Conservation (phyloP, 2,329 filamentous ascomycete species). For the Pseudogymnoascus sp. region DNA sequence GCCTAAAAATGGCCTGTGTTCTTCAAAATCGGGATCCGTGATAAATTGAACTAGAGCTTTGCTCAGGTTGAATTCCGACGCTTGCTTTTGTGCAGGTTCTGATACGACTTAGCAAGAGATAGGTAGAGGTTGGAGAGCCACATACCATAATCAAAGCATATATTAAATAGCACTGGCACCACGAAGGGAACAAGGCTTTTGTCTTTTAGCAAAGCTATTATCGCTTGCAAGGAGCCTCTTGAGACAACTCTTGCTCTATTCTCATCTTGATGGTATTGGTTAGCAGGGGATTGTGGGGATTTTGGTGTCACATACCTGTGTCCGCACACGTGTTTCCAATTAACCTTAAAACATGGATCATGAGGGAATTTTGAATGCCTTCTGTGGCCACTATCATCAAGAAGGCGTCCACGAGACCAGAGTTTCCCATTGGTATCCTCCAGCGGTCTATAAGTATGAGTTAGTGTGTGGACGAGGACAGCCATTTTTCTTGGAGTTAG, state of each 20-base stretch:
- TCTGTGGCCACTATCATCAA: slow-evolving; percentile 38
- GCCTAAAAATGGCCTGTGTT: slow-evolving; percentile 38
- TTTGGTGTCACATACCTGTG: slow-evolving; percentile 35
- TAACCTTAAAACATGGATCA: slow-evolving; percentile 48
- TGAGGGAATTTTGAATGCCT: slow-evolving; percentile 36
- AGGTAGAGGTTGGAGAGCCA: slow-evolving; percentile 15
- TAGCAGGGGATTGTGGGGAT: slow-evolving; percentile 13
- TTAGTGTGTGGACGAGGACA: slow-evolving; percentile 16
- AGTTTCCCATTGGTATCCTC: slow-evolving; percentile 50
- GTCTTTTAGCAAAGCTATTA: slow-evolving; percentile 41
- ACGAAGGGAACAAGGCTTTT: slow-evolving; percentile 45
- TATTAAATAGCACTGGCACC: slow-evolving; percentile 55
- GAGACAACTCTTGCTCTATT: slow-evolving; percentile 51
- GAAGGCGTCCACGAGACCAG: slow-evolving; percentile 51
- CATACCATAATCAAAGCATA: slow-evolving; percentile 57
- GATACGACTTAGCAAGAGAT: not conserved
- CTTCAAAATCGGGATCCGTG: slow-evolving; percentile 36
- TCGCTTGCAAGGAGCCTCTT: slow-evolving; percentile 38
- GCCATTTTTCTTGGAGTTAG: not conserved
- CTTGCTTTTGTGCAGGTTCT: slow-evolving; percentile 49
- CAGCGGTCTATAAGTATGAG: slow-evolving; percentile 39
- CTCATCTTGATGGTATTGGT: slow-evolving; percentile 37
- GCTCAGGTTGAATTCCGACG: slow-evolving; percentile 46
- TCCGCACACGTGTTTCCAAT: slow-evolving; percentile 59
- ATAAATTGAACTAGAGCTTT: slow-evolving; percentile 43